phyloP scores from a whole-genome alignment of 2,329 filamentous ascomycete genomes.

The Fusarium buharicum region DNA sequence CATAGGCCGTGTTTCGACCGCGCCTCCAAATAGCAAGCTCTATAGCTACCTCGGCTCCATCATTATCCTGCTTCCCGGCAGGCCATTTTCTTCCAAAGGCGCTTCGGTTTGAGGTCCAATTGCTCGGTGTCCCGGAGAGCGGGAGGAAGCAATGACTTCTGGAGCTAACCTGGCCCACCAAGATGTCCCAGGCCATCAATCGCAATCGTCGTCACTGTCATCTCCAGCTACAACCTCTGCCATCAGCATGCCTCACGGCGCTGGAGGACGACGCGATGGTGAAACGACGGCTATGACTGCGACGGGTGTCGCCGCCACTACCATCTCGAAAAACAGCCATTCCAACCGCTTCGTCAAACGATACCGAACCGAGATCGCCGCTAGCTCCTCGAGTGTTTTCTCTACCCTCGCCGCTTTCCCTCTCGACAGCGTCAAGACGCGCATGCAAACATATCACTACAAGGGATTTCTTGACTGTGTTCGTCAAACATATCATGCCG shows the following conservation, averaged over 20 bases:
- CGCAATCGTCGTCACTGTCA: slow-evolving; percentile 41
- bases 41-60: slow-evolving; percentile 2
- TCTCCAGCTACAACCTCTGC: slow-evolving; percentile 42
- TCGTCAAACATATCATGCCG: slow-evolving; percentile 77
- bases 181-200: slow-evolving; percentile 52
- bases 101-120: slow-evolving; percentile 36
- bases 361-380: slow-evolving; percentile 84
- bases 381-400: slow-evolving; percentile 79
- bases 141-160: slow-evolving; percentile 51
- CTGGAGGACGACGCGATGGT: slow-evolving; percentile 46
- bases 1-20: slow-evolving; percentile 45
- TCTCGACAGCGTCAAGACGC: slow-evolving; percentile 88
- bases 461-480: slow-evolving; percentile 79
- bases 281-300: slow-evolving; percentile 42
- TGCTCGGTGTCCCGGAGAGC: slow-evolving; percentile 35
- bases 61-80: slow-evolving; percentile 14
- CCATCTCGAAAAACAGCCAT: slow-evolving; percentile 17
- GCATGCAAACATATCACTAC: slow-evolving; percentile 88
- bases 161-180: slow-evolving; percentile 52
- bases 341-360: slow-evolving; percentile 68
- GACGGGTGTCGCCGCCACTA: slow-evolving; percentile 29
- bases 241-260: slow-evolving; percentile 44
- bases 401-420: slow-evolving; percentile 86
- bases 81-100: slow-evolving; percentile 8
- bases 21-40: slow-evolving; percentile 39